phyloP scores from a whole-genome alignment of 768 basidiomycete species.

The Suillus lakei region DNA sequence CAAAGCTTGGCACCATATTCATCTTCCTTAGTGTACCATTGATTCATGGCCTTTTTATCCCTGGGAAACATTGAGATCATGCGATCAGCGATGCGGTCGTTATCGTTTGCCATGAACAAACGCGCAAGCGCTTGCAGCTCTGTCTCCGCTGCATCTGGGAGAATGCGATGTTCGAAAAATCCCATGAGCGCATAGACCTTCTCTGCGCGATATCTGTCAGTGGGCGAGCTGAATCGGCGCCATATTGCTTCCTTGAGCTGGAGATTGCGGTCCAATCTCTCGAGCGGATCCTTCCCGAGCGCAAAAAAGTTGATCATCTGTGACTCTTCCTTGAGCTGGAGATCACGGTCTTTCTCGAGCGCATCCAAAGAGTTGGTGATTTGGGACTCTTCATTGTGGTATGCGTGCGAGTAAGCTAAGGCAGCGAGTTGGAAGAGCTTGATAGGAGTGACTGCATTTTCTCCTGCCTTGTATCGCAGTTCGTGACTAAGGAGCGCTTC shows the following conservation, averaged over 20 bases:
- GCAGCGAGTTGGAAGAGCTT: conserved; percentile 27
- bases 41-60: too few relatives aligned
- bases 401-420: conserved; percentile 22
- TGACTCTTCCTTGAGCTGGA: conserved; percentile 25
- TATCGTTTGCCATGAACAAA: conserved; percentile 29
- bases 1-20: conserved; percentile 17
- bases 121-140: conserved; percentile 22
- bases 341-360: conserved; percentile 26
- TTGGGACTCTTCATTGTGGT: conserved; percentile 20
- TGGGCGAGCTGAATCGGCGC: conserved; percentile 7
- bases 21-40: conserved; percentile 26
- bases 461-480: conserved; percentile 19
- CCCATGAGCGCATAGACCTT: conserved; percentile 30
- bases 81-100: conserved; percentile 21
- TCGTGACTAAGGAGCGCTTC: conserved; percentile 22
- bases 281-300: conserved; percentile 20
- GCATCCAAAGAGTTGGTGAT: conserved; percentile 27
- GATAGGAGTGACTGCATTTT: conserved; percentile 14
- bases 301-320: conserved; percentile 27
- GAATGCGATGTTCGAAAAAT: conserved; percentile 27
- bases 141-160: conserved; percentile 20
- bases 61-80: conserved; percentile 21
- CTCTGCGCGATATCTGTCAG: conserved; percentile 12
- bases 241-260: conserved; percentile 26
- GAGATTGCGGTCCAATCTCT: conserved; percentile 25